Percentiles rank a stretch among this genome's conserved stretches.
These are phyloP conservation scores for Aspergillus sp. DNA, from an alignment of 2,329 filamentous ascomycete genomes.

Conservation along the genomic window DNA sequence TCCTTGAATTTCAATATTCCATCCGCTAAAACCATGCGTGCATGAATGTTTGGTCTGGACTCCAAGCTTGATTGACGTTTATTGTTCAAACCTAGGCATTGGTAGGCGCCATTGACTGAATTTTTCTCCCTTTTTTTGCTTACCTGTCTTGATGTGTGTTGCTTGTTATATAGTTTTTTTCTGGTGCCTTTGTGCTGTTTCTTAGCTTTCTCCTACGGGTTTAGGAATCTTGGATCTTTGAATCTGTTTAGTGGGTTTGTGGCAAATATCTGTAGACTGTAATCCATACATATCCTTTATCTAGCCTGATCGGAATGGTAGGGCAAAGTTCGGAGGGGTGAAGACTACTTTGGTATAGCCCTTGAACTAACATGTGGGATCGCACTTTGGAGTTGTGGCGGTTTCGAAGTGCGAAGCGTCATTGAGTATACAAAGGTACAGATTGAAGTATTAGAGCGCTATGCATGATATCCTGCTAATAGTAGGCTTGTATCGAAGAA, in stretches of 20 bases:
- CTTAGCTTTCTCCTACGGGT: conserved; percentile 13
- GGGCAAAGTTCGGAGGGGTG: too few species aligned
- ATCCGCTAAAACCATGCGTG: background rate
- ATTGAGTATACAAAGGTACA: background rate
- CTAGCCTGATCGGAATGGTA: too few species aligned
- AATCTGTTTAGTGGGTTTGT: background rate
- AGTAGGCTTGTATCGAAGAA: background rate
- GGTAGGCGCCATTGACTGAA: conserved; percentile 22
- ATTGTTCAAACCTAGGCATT: conserved; percentile 23
- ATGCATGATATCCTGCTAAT: background rate
- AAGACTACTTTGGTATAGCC: too few species aligned
- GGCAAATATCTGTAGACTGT: background rate
- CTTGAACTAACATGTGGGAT: too few species aligned
- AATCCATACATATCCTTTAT: background rate
- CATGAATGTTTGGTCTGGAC: conserved; percentile 1
- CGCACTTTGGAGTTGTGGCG: background rate
- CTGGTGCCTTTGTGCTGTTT: conserved; percentile 4
- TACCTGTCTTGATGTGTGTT: conserved; percentile 4
- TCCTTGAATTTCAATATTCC: background rate
- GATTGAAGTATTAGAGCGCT: background rate
- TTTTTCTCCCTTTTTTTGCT: conserved; percentile 12
- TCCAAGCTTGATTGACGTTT: conserved; percentile 7
- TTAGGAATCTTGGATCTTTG: conserved; percentile 14
- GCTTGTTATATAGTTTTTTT: conserved; percentile 8
- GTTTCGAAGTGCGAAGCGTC: background rate